These are phyloP conservation scores for Pythium diclinum DNA, from an alignment of 352 stramenopile genomes.

Conservation along the genomic window DNA sequence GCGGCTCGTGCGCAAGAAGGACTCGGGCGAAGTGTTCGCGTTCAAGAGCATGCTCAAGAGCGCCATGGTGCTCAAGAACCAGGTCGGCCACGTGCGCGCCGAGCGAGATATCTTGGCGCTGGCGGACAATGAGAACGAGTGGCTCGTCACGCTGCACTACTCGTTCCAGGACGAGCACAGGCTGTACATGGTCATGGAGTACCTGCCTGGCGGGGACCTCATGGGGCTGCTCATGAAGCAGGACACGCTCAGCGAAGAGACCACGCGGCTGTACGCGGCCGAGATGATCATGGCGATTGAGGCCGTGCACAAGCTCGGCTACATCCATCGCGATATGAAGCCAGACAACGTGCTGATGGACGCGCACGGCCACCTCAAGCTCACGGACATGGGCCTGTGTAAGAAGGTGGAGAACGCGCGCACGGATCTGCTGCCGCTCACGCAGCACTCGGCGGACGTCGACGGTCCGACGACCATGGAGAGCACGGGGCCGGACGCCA, in stretches of 20 bases:
- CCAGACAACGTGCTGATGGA: constrained; percentile 97
- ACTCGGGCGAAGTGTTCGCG: constrained; percentile 87
- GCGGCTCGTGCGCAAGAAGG: constrained; percentile 77
- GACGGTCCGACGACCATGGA: constrained; percentile 23
- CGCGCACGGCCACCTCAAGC: constrained; percentile 97
- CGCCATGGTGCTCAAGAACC: constrained; percentile 90
- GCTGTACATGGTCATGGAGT: constrained; percentile 98
- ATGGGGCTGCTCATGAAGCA: constrained; percentile 99
- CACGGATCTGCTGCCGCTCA: constrained; percentile 70
- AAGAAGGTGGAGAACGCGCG: constrained; percentile 95
- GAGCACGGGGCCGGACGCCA: constrained; percentile 32
- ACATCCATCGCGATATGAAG: constrained; percentile 99
- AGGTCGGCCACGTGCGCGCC: constrained; percentile 95
- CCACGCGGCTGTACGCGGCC: constrained; percentile 95
- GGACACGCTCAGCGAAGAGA: constrained; percentile 91
- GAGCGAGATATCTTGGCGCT: constrained; percentile 95
- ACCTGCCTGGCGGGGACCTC: constrained; percentile 97
- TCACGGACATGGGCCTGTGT: constrained; percentile 98
- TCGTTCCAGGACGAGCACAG: constrained; percentile 93
- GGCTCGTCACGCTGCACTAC: constrained; percentile 97
- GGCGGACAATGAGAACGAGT: constrained; percentile 95
- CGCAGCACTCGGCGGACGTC: constrained; percentile 60
- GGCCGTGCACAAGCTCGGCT: constrained; percentile 97
- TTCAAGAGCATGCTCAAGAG: constrained; percentile 92
- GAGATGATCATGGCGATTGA: constrained; percentile 98